Base-by-base conservation (phyloP, 1,284 basidiomycete genomes). In the Puccinia polysora region DNA sequence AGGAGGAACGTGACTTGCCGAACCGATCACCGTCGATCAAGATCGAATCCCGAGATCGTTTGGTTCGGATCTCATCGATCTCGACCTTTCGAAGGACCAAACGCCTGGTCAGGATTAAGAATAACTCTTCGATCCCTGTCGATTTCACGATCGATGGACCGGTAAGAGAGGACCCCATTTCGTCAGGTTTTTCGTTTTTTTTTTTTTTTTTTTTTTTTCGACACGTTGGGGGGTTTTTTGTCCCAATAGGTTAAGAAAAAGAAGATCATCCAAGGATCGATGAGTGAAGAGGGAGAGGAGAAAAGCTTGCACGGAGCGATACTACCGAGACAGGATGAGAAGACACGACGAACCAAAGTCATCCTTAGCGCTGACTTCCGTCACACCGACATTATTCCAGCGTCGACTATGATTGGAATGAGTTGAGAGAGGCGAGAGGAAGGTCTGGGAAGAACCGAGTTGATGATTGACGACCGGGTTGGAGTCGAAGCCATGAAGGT, bases 361-460 rank as follows among this genome's bases (percentile, higher is more conserved):
- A 32, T 72, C 69, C 28, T 72, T 72, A 20, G 69, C 69, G 38
- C 59, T 63, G 18, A 72, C 69, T 49, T 72, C 69, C 23, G 49
- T 63, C 14, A 72, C 56, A 6, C 58, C 69, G 2, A 72, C 50
- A 34, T 55, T 28, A 20, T n/a, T 50, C 59, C 59, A 63, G 4
- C 36, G 40, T 10, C n/a, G 10, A 45, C 20, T 4, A 5, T 14
- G 47, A 25, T 47, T 3, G 23, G 10, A 7, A 34, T 2, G 49
- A n/a, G 20, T 2, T 25, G 14, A n/a, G 53, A 34, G 32, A 45
- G 30, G 7, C 25, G 30, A 18, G 60, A 50, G 20, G 49, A 10
- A 10, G 14, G 8, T 15, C n/a, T 6, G 6, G 12, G 20, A 32
- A 20, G 25, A 2, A 2, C 12, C 4, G 23, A 25, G 47, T 28